These are phyloP conservation scores for Ceratocystis destructans DNA, from an alignment of 2,329 filamentous ascomycete genomes.

Conservation along the genomic window DNA sequence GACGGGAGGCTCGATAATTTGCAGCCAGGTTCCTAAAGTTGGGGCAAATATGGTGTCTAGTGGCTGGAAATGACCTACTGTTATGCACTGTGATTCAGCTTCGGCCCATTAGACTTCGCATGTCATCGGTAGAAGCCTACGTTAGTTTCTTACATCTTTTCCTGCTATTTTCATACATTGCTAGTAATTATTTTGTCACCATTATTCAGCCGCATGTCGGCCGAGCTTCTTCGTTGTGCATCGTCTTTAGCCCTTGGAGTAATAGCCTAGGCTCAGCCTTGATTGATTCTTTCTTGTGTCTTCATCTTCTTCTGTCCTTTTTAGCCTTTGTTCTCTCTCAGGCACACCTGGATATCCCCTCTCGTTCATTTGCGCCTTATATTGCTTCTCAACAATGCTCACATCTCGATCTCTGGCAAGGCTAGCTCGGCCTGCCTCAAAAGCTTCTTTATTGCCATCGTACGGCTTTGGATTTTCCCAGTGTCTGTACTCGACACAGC, in stretches of 20 bases:
- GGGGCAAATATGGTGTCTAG: neutral
- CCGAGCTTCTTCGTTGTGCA: neutral
- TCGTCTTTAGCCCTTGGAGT: neutral
- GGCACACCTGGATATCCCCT: neutral
- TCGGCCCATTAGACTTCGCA: neutral
- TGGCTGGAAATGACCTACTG: no score
- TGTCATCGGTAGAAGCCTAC: neutral
- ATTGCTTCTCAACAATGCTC: neutral
- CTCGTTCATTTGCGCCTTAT: neutral
- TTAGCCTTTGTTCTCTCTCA: neutral
- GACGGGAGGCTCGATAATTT: neutral
- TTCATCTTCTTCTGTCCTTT: neutral
- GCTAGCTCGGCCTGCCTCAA: constrained; percentile 6
- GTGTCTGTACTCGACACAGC: constrained; percentile 4
- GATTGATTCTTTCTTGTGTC: neutral
- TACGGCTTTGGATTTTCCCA: neutral
- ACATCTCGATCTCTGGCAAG: constrained; percentile 7
- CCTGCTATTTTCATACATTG: neutral
- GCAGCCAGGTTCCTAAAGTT: neutral
- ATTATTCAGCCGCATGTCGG: neutral
- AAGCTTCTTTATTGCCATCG: neutral
- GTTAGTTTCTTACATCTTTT: neutral
- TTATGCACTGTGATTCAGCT: neutral
- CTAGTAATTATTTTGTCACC: neutral
- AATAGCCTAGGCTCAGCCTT: neutral